phyloP scores from a whole-genome alignment of 2,329 filamentous ascomycete genomes.

The Aspergillus sojae region DNA sequence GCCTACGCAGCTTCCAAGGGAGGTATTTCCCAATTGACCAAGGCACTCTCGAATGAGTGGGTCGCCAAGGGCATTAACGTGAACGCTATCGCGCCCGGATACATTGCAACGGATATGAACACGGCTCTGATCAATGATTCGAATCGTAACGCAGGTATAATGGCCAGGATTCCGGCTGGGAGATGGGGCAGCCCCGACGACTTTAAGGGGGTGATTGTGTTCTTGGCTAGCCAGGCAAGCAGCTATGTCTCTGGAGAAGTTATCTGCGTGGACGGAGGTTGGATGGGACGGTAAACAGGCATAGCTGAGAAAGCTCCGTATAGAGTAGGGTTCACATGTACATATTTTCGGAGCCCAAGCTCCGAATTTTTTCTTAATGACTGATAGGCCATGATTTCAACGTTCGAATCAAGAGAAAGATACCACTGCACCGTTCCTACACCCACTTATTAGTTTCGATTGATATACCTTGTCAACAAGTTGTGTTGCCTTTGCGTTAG shows the following conservation, averaged over 20 bases:
- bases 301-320: not conserved
- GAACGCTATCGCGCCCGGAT: slow-evolving; percentile 86
- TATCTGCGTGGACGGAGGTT: slow-evolving; percentile 83
- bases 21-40: slow-evolving; percentile 81
- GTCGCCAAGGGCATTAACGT: slow-evolving; percentile 75
- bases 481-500: slow-evolving; percentile 11
- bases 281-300: slow-evolving; percentile 76
- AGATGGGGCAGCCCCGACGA: slow-evolving; percentile 84
- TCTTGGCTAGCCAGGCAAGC: slow-evolving; percentile 74
- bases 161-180: slow-evolving; percentile 78
- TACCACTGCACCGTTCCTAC: not conserved
- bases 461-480: slow-evolving; percentile 2
- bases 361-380: not conserved
- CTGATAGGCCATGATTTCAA: not conserved
- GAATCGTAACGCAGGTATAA: slow-evolving; percentile 71
- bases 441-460: not conserved
- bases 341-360: not conserved
- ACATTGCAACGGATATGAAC: slow-evolving; percentile 96
- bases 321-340: not conserved
- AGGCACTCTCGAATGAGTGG: slow-evolving; percentile 87
- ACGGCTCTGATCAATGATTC: slow-evolving; percentile 74
- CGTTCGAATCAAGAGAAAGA: not conserved
- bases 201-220: slow-evolving; percentile 82
- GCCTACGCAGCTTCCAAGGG: slow-evolving; percentile 87
- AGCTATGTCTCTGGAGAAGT: slow-evolving; percentile 81